Conservation (phyloP, 306 rosid genomes). For the Corylus heterophylla region DNA sequence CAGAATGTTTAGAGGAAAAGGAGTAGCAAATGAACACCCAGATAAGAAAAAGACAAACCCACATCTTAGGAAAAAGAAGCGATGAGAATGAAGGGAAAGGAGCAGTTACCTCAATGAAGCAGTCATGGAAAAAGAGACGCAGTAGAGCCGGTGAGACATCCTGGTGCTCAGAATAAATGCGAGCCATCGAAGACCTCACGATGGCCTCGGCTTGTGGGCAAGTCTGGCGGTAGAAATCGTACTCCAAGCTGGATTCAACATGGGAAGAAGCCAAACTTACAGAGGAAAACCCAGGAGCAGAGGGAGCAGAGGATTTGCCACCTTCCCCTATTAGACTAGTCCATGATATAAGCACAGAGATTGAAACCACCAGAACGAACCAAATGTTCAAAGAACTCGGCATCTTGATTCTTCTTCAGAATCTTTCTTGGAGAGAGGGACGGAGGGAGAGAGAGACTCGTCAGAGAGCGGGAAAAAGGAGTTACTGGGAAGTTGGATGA, state of each 20-base stretch:
- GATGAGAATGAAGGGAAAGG: neutral
- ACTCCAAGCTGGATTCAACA: constrained; percentile 39
- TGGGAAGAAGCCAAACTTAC: constrained; percentile 22
- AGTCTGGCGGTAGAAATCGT: constrained; percentile 55
- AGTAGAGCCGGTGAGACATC: constrained; percentile 64
- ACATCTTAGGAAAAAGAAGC: neutral
- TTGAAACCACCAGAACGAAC: constrained; percentile 28
- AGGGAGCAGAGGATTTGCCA: neutral
- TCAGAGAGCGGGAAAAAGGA: neutral
- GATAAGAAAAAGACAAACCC: neutral
- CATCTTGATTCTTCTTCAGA: neutral
- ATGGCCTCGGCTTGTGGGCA: constrained; percentile 70
- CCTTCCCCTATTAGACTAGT: constrained; percentile 41
- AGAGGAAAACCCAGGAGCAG: neutral
- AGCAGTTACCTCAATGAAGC: constrained; percentile 68
- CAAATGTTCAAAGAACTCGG: constrained; percentile 11
- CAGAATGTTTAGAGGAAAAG: neutral
- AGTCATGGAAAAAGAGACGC: constrained; percentile 88
- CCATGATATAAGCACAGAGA: constrained; percentile 46
- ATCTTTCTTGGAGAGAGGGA: neutral
- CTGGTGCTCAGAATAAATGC: constrained; percentile 45
- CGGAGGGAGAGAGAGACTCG: neutral
- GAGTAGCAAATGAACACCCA: neutral
- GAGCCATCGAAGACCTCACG: constrained; percentile 50
- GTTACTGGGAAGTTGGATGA: neutral